phyloP scores from a whole-genome alignment of 495 filamentous ascomycete species.

The Trypethelium eluteriae region DNA sequence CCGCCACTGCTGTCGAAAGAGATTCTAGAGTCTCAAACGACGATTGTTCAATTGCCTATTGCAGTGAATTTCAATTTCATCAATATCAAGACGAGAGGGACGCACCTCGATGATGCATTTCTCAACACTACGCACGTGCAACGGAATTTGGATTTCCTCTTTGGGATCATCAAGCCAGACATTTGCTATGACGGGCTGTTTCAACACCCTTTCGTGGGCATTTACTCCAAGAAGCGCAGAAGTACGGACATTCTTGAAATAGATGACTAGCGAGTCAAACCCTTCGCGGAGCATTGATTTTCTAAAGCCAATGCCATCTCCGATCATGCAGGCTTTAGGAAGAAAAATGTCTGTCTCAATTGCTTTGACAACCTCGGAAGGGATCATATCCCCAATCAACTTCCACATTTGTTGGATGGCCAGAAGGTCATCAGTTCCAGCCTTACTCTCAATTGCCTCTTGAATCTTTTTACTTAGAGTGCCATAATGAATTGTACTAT shows the following conservation, averaged over 20 bases:
- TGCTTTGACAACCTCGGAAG: not conserved
- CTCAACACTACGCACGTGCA: not conserved
- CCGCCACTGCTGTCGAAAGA: slow-evolving; percentile 43
- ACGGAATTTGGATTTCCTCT: not conserved
- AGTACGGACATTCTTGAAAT: slow-evolving; percentile 42
- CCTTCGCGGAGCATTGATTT: slow-evolving; percentile 17
- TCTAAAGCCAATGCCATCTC: slow-evolving; percentile 26
- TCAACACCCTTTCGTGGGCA: slow-evolving; percentile 47
- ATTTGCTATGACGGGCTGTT: slow-evolving; percentile 51
- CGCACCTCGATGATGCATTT: slow-evolving; percentile 7
- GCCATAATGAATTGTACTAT: slow-evolving; percentile 56
- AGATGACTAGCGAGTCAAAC: slow-evolving; percentile 30
- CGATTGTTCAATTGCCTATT: slow-evolving; percentile 42
- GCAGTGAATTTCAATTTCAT: not conserved
- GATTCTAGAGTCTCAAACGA: slow-evolving; percentile 59
- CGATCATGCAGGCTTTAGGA: slow-evolving; percentile 33
- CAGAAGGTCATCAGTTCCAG: not conserved
- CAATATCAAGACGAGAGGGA: not conserved
- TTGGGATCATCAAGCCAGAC: slow-evolving; percentile 45
- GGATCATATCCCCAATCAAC: not conserved
- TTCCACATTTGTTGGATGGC: not conserved
- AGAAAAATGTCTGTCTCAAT: slow-evolving; percentile 21
- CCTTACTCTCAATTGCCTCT: not conserved
- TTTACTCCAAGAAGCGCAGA: slow-evolving; percentile 57
- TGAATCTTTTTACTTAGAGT: slow-evolving; percentile 47